Evolutionary conservation across 2,329 filamentous ascomycete species (phyloP).

Genomic region (Coleophoma eucalyptorum): DNA sequence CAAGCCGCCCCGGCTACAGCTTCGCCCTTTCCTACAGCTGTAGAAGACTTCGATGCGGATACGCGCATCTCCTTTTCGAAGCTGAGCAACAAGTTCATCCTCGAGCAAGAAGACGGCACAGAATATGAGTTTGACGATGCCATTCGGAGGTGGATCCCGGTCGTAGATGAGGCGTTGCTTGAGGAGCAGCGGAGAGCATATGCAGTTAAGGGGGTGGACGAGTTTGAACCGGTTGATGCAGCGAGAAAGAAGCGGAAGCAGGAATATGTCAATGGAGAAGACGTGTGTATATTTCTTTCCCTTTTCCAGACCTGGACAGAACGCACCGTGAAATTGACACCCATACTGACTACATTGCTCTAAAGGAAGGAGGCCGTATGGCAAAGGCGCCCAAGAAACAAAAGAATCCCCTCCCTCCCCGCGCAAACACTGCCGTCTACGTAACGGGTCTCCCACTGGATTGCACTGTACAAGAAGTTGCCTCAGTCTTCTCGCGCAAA

Average conservation of each 20-base stretch:
- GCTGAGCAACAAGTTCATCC: constrained; percentile 74
- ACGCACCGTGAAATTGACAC: background rate
- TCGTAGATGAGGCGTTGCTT: constrained; percentile 57
- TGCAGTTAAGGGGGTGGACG: constrained; percentile 54
- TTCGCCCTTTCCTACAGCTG: constrained; percentile 23
- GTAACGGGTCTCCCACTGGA: constrained; percentile 84
- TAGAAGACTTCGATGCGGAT: constrained; percentile 62
- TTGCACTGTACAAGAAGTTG: constrained; percentile 74
- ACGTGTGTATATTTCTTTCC: constrained; percentile 35
- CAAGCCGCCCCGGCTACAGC: constrained; percentile 4
- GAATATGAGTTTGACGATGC: constrained; percentile 80
- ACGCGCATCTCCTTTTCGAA: constrained; percentile 85
- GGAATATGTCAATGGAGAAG: constrained; percentile 41
- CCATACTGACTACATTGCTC: constrained; percentile 6
- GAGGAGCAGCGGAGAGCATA: constrained; percentile 61
- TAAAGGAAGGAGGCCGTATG: constrained; percentile 24
- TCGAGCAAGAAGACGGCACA: constrained; percentile 78
- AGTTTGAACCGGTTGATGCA: constrained; percentile 44
- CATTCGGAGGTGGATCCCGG: constrained; percentile 71
- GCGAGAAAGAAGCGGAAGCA: constrained; percentile 48
- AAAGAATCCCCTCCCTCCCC: constrained; percentile 28
- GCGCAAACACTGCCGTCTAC: constrained; percentile 86
- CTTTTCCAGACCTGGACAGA: background rate
- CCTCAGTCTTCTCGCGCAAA: constrained; percentile 76
- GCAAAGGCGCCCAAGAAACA: constrained; percentile 28